Conservation (phyloP, 768 basidiomycete species). For the Termitomyces sp. region DNA sequence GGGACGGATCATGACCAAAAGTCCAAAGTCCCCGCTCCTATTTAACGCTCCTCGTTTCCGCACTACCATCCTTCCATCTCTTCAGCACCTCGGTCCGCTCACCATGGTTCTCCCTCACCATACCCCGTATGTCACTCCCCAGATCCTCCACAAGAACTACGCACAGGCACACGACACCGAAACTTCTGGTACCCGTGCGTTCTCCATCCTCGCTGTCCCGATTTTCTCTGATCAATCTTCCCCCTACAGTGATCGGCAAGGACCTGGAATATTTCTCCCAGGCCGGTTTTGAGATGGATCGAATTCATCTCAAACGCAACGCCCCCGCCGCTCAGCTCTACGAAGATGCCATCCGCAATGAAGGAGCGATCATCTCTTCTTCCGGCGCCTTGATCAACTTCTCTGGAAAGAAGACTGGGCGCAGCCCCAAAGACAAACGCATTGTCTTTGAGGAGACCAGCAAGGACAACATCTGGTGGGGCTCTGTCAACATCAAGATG, state of each 20-base stretch:
- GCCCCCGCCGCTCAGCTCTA: slow-evolving; percentile 88
- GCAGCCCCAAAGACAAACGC: slow-evolving; percentile 98
- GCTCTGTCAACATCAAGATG: slow-evolving; percentile 98
- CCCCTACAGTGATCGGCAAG: slow-evolving; percentile 72
- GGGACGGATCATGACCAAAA: slow-evolving; percentile 23
- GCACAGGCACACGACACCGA: slow-evolving; percentile 73
- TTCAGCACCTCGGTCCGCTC: slow-evolving; percentile 12
- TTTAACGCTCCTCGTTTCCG: slow-evolving; percentile 17
- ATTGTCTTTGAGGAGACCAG: slow-evolving; percentile 97
- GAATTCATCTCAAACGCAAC: slow-evolving; percentile 94
- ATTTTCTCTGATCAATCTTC: slow-evolving; percentile 8
- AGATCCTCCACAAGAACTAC: slow-evolving; percentile 86
- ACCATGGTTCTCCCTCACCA: slow-evolving; percentile 70
- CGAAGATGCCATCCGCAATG: slow-evolving; percentile 97
- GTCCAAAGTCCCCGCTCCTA: slow-evolving; percentile 16
- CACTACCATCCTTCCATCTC: slow-evolving; percentile 20
- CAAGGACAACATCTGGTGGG: slow-evolving; percentile 99
- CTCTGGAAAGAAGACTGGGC: slow-evolving; percentile 98
- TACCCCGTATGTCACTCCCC: slow-evolving; percentile 85
- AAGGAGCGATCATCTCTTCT: slow-evolving; percentile 96
- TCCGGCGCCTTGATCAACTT: slow-evolving; percentile 99
- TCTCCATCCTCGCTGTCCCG: slow-evolving; percentile 7
- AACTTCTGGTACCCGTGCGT: slow-evolving; percentile 57
- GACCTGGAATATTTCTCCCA: slow-evolving; percentile 98
- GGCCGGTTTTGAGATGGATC: slow-evolving; percentile 98